Conservation (phyloP, 2,329 filamentous ascomycete genomes). For the Alternaria panax region DNA sequence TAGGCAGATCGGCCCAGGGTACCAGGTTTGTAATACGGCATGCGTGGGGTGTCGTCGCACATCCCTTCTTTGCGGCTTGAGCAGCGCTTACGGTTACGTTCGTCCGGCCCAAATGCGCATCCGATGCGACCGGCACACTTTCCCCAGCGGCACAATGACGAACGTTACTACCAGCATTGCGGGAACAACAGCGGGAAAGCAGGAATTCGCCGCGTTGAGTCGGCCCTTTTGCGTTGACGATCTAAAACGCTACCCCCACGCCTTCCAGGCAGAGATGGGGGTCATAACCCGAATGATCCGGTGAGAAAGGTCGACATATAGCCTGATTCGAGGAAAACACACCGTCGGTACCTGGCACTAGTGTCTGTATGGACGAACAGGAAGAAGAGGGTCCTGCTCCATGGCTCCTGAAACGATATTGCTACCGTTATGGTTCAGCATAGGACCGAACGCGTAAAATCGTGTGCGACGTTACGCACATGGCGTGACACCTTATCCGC, state of each 20-base stretch:
- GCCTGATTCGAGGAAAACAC: constrained; percentile 8
- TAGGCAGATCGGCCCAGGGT: constrained; percentile 19
- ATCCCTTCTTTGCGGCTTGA: constrained; percentile 1
- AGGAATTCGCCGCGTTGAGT: background rate
- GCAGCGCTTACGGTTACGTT: constrained; percentile 5
- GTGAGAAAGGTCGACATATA: constrained; percentile 4
- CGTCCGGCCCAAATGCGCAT: constrained; percentile 5
- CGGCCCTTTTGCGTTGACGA: constrained; percentile 6
- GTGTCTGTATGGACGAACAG: background rate
- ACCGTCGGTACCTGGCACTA: constrained; percentile 10
- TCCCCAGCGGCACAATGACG: constrained; percentile 11
- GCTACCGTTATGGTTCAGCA: background rate
- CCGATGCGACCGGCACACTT: constrained; percentile 10
- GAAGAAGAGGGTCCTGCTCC: background rate
- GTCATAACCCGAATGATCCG: constrained; percentile 2
- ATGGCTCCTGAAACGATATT: constrained; percentile 1
- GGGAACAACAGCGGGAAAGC: background rate
- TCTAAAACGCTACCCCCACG: constrained; percentile 9
- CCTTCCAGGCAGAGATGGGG: constrained; percentile 2
- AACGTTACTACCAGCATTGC: constrained; percentile 6
- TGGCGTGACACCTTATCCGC: background rate
- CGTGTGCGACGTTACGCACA: background rate
- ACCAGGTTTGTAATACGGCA: constrained; percentile 14
- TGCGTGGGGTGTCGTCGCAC: constrained; percentile 7
- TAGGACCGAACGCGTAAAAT: background rate